phyloP scores from a whole-genome alignment of 306 rosid species.

The Sophora flavescens region DNA sequence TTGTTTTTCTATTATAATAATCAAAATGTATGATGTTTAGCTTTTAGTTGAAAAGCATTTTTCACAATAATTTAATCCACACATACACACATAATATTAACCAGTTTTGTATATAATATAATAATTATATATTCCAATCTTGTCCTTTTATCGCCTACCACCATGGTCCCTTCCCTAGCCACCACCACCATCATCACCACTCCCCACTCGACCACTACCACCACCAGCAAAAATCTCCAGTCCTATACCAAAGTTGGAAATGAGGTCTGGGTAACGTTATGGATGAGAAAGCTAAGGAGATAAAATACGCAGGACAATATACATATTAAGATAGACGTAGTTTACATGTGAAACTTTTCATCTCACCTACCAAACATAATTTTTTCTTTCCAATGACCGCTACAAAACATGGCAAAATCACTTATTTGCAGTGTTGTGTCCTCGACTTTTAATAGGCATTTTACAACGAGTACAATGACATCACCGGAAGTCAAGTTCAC shows the following conservation, averaged over 20 bases:
- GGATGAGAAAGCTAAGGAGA: background rate
- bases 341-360: conserved; percentile 26
- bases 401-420: conserved; percentile 25
- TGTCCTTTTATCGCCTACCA: too few species aligned
- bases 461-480: conserved; percentile 3
- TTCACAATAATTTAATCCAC: too few species aligned
- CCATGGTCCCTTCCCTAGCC: too few species aligned
- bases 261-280: background rate
- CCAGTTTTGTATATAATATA: too few species aligned
- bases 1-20: too few species aligned
- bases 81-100: too few species aligned
- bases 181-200: too few species aligned
- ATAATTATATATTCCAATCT: too few species aligned
- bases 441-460: background rate
- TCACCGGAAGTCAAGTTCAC: background rate
- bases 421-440: conserved; percentile 28
- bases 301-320: background rate
- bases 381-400: background rate
- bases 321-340: conserved; percentile 21
- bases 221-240: too few species aligned
- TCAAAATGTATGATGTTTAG: too few species aligned
- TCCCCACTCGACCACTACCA: too few species aligned
- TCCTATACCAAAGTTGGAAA: background rate
- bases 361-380: conserved; percentile 4
- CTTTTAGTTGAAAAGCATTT: too few species aligned